A percentile compares a stretch with the other conserved stretches of the same genome.
Conservation (phyloP, 306 rosid genomes). For the Argentina anserina region DNA sequence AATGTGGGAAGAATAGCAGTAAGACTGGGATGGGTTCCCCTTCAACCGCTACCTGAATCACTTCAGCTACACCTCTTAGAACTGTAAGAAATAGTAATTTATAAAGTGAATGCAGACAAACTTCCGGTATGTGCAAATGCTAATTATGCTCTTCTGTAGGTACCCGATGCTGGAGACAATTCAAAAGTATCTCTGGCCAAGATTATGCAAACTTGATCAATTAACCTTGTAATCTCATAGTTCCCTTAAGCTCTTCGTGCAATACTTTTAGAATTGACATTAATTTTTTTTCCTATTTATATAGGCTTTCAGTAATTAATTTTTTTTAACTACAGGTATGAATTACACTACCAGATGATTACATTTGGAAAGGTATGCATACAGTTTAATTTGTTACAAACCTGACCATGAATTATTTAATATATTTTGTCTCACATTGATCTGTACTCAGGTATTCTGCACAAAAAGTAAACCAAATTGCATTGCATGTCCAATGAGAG, state of each 20-base stretch:
- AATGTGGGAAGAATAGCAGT: slow-evolving; percentile 99
- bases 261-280: background rate
- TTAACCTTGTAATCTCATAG: slow-evolving; percentile 63
- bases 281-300: background rate
- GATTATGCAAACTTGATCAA: slow-evolving; percentile 95
- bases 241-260: slow-evolving; percentile 11
- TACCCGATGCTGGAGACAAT: slow-evolving; percentile 86
- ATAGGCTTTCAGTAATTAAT: slow-evolving; percentile 32
- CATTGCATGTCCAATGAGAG: slow-evolving; percentile 98
- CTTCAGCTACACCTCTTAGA: slow-evolving; percentile 88
- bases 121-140: slow-evolving; percentile 14
- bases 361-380: slow-evolving; percentile 86
- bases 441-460: slow-evolving; percentile 75
- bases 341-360: slow-evolving; percentile 94
- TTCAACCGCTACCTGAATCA: slow-evolving; percentile 88
- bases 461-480: slow-evolving; percentile 91
- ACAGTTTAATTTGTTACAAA: background rate
- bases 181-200: slow-evolving; percentile 97
- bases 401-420: slow-evolving; percentile 1
- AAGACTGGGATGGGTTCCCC: slow-evolving; percentile 98
- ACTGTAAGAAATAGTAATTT: slow-evolving; percentile 46
- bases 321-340: slow-evolving; percentile 58
- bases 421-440: slow-evolving; percentile 18
- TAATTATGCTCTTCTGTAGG: slow-evolving; percentile 47
- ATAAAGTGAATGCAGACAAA: background rate